phyloP scores from a whole-genome alignment of 192 early-diverging fungal genomes.

The Jimgerdemannia lactiflua region DNA sequence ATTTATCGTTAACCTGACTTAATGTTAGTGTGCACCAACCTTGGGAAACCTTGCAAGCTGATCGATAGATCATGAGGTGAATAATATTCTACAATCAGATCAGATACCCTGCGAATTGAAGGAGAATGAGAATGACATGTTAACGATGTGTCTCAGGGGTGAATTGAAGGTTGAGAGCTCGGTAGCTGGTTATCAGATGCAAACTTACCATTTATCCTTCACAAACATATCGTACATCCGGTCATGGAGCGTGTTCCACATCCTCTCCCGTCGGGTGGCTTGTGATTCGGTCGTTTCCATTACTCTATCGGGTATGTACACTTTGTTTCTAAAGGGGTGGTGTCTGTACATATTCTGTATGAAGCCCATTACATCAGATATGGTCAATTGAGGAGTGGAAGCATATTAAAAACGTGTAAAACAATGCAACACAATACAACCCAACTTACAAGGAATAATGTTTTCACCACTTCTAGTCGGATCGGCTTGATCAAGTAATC shows the following conservation, averaged over 20 bases:
- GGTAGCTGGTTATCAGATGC: no score
- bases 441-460: constrained; percentile 49
- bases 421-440: not conserved
- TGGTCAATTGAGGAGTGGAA: no score
- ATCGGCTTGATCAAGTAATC: constrained; percentile 57
- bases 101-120: not conserved
- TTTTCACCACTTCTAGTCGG: constrained; percentile 42
- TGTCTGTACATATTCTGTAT: constrained; percentile 29
- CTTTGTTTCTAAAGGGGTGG: constrained; percentile 7
- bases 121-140: not conserved
- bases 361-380: not conserved
- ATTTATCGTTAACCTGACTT: not conserved
- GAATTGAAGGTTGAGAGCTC: no score
- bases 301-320: constrained; percentile 31
- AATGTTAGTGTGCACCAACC: constrained; percentile 5
- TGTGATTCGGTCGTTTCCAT: constrained; percentile 1
- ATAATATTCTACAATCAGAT: constrained; percentile 3
- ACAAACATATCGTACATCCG: constrained; percentile 33
- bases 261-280: not conserved
- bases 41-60: constrained; percentile 16
- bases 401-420: not conserved
- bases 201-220: constrained; percentile 37
- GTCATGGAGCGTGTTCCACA: constrained; percentile 15
- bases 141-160: not conserved
- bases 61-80: constrained; percentile 1